These are phyloP conservation scores for Labyrinthula sp. DNA, from an alignment of 352 stramenopile species.

Conservation along the genomic window DNA sequence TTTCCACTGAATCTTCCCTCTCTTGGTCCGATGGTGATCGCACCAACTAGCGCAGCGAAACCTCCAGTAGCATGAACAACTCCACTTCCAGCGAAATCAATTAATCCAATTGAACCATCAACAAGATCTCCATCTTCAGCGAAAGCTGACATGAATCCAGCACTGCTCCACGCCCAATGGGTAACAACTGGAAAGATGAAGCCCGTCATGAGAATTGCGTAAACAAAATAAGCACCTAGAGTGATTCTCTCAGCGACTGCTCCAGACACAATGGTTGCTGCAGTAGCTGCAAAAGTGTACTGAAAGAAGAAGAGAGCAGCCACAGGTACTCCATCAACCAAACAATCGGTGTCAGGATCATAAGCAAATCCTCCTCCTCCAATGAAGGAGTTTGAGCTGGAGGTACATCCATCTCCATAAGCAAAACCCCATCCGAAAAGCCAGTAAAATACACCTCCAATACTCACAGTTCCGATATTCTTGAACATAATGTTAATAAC, in stretches of 20 bases:
- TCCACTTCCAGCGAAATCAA: conserved; percentile 51
- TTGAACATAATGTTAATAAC: conserved; percentile 30
- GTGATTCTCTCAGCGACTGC: conserved; percentile 44
- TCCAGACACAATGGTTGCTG: conserved; percentile 48
- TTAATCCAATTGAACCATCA: conserved; percentile 37
- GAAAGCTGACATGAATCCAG: conserved; percentile 34
- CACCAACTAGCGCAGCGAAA: conserved; percentile 40
- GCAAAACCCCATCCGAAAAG: conserved; percentile 24
- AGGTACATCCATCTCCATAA: no score
- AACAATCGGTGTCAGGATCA: background rate
- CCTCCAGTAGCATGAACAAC: conserved; percentile 49
- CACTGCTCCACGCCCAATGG: conserved; percentile 39
- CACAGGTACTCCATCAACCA: conserved; percentile 36
- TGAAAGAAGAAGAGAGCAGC: conserved; percentile 39
- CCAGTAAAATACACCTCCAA: conserved; percentile 20
- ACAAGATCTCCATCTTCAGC: background rate
- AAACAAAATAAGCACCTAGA: conserved; percentile 40
- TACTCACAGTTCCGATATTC: conserved; percentile 23
- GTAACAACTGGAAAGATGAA: conserved; percentile 49
- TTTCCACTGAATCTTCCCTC: conserved; percentile 39
- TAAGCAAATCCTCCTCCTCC: conserved; percentile 39
- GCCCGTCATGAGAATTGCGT: conserved; percentile 40
- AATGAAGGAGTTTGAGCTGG: conserved; percentile 24
- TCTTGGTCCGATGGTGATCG: conserved; percentile 42
- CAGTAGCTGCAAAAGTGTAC: conserved; percentile 45